Evolutionary conservation across 192 early-diverging fungal genomes (phyloP), one percentile per base, ranked within the genome.

Genomic region (Coemansia sp.): DNA sequence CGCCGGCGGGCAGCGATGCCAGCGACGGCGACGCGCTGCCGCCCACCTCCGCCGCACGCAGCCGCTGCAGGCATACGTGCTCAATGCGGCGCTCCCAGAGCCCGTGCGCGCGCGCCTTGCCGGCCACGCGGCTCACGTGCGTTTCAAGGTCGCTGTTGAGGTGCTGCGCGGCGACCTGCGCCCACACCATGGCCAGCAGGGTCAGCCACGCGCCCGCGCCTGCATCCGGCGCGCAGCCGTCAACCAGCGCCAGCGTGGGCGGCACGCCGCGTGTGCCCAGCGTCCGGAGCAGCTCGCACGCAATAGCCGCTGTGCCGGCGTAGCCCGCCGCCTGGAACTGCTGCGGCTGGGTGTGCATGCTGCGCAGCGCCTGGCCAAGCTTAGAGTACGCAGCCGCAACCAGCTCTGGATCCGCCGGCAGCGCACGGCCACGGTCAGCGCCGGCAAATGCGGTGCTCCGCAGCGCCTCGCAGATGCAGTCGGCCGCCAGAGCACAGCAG

Each of bases 381-480:
- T 69, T 68, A 26, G 34, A 38, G 28, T 64, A 64, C 3, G 58
- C 34, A 2, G 72, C 65, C 0, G 15, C 56, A 25, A 47, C 41
- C 29, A 69, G 28, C 9, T 55, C 47, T 2, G 53, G 10, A 14
- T 23, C 26, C n/a, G 38, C 22, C 8, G 30, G 8, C 19, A 11
- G 11, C 11, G 26, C 29, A 23, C 23, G 17, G 40, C 7, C 40
- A 19, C 8, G 25, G 42, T 14, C 27, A 10, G 20, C 29, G 5
- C 28, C 31, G 2, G 11, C 28, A 7, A 31, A 25, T 0, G 38
- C 10, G 54, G 46, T 61, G 50, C 57, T 53, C 1, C 55, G 53
- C 36, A 75, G 55, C 11, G 57, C 55, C n/a, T 50, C 53, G n/a
- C 63, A 26, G n/a, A 75, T 54, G 42, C 72, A 75, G 35, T 75